Evolutionary conservation across 352 stramenopile genomes (phyloP).

Genomic region (Thraustochytrium striatum): DNA sequence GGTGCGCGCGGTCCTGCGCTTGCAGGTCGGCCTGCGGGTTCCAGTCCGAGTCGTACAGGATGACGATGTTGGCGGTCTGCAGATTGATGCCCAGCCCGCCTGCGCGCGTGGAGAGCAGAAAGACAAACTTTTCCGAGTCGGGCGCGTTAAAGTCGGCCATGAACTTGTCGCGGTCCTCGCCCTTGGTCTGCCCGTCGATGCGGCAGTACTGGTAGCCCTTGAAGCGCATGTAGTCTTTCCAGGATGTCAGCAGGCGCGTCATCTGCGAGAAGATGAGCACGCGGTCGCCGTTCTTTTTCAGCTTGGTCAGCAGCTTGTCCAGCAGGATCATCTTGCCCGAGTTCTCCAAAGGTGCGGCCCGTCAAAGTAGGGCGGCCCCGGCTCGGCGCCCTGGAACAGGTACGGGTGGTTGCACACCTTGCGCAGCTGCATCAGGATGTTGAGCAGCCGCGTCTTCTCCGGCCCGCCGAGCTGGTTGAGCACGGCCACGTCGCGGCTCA

Average conservation of each 20-base stretch:
- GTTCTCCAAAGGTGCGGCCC: slow-evolving; percentile 96
- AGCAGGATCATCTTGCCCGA: slow-evolving; percentile 95
- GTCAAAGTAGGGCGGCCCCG: slow-evolving; percentile 90
- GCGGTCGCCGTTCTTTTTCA: slow-evolving; percentile 76
- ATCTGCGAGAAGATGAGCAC: slow-evolving; percentile 99
- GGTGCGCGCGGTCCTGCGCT: slow-evolving; percentile 94
- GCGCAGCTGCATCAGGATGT: slow-evolving; percentile 90
- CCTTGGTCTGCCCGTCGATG: slow-evolving; percentile 70
- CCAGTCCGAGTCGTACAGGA: slow-evolving; percentile 89
- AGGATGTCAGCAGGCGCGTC: slow-evolving; percentile 98
- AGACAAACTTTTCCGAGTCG: slow-evolving; percentile 92
- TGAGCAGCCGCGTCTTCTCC: slow-evolving; percentile 63
- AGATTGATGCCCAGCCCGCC: slow-evolving; percentile 97
- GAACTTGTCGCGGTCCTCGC: slow-evolving; percentile 58
- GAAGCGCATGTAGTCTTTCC: slow-evolving; percentile 96
- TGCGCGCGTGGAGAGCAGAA: slow-evolving; percentile 91
- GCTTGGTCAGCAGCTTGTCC: slow-evolving; percentile 80
- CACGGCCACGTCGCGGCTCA: slow-evolving; percentile 88
- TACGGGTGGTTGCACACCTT: slow-evolving; percentile 99
- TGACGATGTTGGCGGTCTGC: slow-evolving; percentile 96
- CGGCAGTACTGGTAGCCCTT: slow-evolving; percentile 79
- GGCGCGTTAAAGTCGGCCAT: slow-evolving; percentile 98
- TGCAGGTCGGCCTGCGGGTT: slow-evolving; percentile 97
- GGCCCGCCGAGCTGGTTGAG: slow-evolving; percentile 94
- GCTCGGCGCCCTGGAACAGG: slow-evolving; percentile 96